phyloP scores from a whole-genome alignment of 345 rosid species.

The Boechera divaricarpa region DNA sequence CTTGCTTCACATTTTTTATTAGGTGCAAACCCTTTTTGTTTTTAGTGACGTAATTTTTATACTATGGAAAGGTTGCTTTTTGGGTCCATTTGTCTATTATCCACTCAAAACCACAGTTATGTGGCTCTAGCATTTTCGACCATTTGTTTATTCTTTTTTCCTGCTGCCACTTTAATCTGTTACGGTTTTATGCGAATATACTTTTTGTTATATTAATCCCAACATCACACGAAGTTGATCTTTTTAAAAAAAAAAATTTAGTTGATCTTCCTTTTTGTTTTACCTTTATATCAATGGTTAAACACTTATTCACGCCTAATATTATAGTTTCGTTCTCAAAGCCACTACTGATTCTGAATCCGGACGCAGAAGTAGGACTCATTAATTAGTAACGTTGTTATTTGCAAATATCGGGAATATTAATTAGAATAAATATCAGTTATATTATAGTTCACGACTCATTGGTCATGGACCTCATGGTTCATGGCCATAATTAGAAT shows the following conservation, averaged over 20 bases:
- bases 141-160: conserved; percentile 1
- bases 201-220: conserved; percentile 6
- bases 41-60: not conserved
- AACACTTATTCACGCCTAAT: conserved; percentile 11
- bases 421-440: not conserved
- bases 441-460: not conserved
- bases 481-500: not conserved
- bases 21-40: not conserved
- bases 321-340: conserved; percentile 32
- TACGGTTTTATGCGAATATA: conserved; percentile 1
- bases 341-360: conserved; percentile 19
- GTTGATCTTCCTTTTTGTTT: conserved; percentile 23
- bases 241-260: not conserved
- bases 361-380: conserved; percentile 6
- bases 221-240: conserved; percentile 17
- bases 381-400: conserved; percentile 26
- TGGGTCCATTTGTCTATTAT: conserved; percentile 1
- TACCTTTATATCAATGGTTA: conserved; percentile 19
- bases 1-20: not conserved
- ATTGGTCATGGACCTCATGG: not conserved
- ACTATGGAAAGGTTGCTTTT: not conserved
- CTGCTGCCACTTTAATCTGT: not conserved
- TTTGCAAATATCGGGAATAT: not conserved
- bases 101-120: not conserved
- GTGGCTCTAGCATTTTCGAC: conserved; percentile 23